These are phyloP conservation scores for Eutrema japonicum DNA, from an alignment of 345 rosid genomes.

Conservation along the genomic window DNA sequence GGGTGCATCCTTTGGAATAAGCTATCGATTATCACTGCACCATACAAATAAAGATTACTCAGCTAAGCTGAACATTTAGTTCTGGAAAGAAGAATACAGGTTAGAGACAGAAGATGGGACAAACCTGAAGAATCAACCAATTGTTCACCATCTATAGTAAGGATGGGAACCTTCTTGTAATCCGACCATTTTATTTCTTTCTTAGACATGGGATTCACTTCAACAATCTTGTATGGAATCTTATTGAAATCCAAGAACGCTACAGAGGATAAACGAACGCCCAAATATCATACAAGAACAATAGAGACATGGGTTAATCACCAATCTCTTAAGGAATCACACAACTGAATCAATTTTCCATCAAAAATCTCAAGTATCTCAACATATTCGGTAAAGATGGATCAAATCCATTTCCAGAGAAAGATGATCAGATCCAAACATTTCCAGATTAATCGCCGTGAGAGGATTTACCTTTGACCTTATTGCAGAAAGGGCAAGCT, in stretches of 20 bases:
- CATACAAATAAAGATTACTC: slow-evolving; percentile 25
- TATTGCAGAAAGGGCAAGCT: slow-evolving; percentile 98
- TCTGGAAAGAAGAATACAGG: slow-evolving; percentile 8
- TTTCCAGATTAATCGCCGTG: not conserved
- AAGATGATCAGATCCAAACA: slow-evolving; percentile 31
- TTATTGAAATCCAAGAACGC: slow-evolving; percentile 88
- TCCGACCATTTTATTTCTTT: slow-evolving; percentile 98
- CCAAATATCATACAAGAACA: not conserved
- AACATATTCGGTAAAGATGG: not conserved
- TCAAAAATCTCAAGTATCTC: not conserved
- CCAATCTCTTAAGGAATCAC: not conserved
- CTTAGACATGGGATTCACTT: slow-evolving; percentile 85
- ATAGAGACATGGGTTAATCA: not conserved
- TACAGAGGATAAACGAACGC: slow-evolving; percentile 28
- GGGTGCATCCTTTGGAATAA: slow-evolving; percentile 69
- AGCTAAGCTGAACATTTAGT: not conserved
- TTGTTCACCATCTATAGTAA: slow-evolving; percentile 77
- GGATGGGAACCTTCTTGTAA: slow-evolving; percentile 90
- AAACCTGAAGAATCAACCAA: slow-evolving; percentile 94
- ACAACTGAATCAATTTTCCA: not conserved
- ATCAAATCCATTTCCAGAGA: not conserved
- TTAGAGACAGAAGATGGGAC: not conserved
- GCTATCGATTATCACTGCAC: slow-evolving; percentile 70
- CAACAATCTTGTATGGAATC: slow-evolving; percentile 89
- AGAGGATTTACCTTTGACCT: slow-evolving; percentile 67